These are phyloP conservation scores for Mycena alexandri DNA, from an alignment of 768 basidiomycete genomes.

Conservation along the genomic window DNA sequence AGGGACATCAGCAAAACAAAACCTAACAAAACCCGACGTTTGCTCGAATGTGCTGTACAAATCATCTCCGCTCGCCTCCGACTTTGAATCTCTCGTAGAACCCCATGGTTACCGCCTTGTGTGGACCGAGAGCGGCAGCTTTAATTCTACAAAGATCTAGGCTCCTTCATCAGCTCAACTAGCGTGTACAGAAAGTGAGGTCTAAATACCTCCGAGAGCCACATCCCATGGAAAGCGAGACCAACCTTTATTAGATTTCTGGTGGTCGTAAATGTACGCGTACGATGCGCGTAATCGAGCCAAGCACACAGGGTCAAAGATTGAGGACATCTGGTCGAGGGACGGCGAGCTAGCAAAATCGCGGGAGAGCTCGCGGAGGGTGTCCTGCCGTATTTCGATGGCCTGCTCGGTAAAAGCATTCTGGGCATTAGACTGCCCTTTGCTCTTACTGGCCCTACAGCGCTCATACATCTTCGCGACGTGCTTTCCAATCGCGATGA, in stretches of 20 bases:
- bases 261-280: constrained; percentile 57
- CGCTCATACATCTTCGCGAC: constrained; percentile 50
- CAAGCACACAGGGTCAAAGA: constrained; percentile 47
- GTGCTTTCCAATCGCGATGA: constrained; percentile 54
- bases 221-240: constrained; percentile 65
- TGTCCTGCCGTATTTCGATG: constrained; percentile 64
- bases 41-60: not conserved
- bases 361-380: constrained; percentile 56
- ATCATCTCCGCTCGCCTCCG: constrained; percentile 6
- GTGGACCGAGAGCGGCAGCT: constrained; percentile 53
- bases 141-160: constrained; percentile 63
- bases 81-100: constrained; percentile 60
- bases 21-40: no score
- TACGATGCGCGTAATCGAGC: constrained; percentile 62
- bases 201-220: constrained; percentile 52
- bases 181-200: not conserved
- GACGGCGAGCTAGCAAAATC: constrained; percentile 53
- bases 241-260: constrained; percentile 39
- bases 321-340: constrained; percentile 40
- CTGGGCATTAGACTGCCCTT: not conserved
- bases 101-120: constrained; percentile 53
- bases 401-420: constrained; percentile 51
- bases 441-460: constrained; percentile 20
- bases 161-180: not conserved
- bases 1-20: no score